Base-by-base conservation (phyloP, 306 rosid genomes). In the Corylus heterophylla region DNA sequence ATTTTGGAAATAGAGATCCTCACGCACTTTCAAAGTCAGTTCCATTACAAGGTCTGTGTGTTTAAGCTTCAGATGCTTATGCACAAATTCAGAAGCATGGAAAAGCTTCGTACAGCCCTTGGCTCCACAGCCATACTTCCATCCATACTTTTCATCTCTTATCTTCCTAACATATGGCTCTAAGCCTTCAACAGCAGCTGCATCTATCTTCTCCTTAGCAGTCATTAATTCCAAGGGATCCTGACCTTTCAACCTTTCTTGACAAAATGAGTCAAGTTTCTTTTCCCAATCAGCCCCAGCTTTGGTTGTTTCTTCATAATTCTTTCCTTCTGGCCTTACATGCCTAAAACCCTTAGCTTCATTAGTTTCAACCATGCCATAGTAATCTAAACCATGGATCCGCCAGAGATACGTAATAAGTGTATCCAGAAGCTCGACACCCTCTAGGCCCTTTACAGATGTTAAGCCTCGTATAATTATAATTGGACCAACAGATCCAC, bases 61-160 rank as follows among this genome's bases (percentile, higher is more conserved):
- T 80, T 93, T 96, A 80, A 96, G 84, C 83, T 93, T 96, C 61
- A 96, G 92, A 86, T 96, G 99, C 80, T 96, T 96, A 78, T 90
- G 91, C 79, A 96, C 99, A 89, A 90, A 96, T 81, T 96, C 99
- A 59, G 99, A 79, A 50, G 98, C 99, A 86, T 96, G 99, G 79
- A 96, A 96, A 71, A 96, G 97, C 90, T 96, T 96, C 14, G 99
- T 96, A 90, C 99, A 96, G 51, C 99, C 97, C 89, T 91, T 96
- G 45, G 99, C 99, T 82, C 99, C 99, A 85, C 99, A 96, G 44
- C 99, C 99, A 93, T 93, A 96, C 83, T 96, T 96, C 99, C 99
- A 96, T 74, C 99, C 99, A 86, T 93, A 96, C 83, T 93, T 96
- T 75, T 96, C 99, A 91, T 96, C 99, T 86, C 99, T 91, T 73